These are phyloP conservation scores for Solanum clarkiae DNA, from an alignment of 257 asterid species.

Conservation along the genomic window DNA sequence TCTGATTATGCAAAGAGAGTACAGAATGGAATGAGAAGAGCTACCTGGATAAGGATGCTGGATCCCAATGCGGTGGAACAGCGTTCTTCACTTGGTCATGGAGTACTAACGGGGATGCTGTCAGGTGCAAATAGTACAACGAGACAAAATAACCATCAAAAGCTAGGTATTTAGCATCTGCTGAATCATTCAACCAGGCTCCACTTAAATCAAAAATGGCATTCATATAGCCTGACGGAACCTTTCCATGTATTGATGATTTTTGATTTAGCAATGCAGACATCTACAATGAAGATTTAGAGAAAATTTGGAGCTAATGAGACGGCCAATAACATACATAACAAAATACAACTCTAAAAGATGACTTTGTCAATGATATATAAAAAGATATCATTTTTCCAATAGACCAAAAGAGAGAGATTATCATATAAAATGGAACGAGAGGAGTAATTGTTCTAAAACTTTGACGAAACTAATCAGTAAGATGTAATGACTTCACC, in stretches of 20 bases:
- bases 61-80: constrained; percentile 94
- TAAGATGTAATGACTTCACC: neutral
- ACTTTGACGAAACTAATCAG: neutral
- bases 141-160: constrained; percentile 93
- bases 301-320: neutral
- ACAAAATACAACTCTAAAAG: neutral
- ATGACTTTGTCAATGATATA: neutral
- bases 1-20: neutral
- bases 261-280: constrained; percentile 89
- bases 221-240: constrained; percentile 88
- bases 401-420: neutral
- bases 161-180: constrained; percentile 72
- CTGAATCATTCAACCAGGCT: constrained; percentile 87
- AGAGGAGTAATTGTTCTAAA: neutral
- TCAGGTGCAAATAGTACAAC: constrained; percentile 76
- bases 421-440: neutral
- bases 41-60: constrained; percentile 80
- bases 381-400: neutral
- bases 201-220: constrained; percentile 85
- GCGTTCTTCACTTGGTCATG: constrained; percentile 85
- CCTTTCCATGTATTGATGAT: constrained; percentile 83
- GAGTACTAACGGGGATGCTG: constrained; percentile 71
- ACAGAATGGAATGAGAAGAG: neutral
- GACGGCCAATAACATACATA: neutral
- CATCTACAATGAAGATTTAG: constrained; percentile 50